Conservation (phyloP, 148 eudicot species). For the Persicaria tinctoria region DNA sequence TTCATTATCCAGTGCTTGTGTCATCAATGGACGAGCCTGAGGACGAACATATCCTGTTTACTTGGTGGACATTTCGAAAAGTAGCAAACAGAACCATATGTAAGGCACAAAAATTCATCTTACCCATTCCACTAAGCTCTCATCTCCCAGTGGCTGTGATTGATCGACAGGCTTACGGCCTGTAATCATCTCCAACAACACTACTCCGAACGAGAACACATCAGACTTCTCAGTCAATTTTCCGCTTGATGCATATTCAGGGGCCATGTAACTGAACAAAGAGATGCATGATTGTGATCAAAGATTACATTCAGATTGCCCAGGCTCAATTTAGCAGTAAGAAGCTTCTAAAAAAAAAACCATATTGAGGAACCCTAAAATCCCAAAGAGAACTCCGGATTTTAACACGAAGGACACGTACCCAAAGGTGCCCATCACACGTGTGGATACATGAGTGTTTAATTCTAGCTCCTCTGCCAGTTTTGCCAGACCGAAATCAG, state of each 20-base stretch:
- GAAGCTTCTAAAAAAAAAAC: background rate
- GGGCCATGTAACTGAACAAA: conserved; percentile 83
- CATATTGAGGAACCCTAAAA: background rate
- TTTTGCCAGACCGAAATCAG: conserved; percentile 49
- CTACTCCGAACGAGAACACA: conserved; percentile 91
- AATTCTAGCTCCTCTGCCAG: conserved; percentile 40
- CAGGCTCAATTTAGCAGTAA: background rate
- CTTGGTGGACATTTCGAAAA: background rate
- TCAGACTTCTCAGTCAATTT: conserved; percentile 94
- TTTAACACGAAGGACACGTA: conserved; percentile 12
- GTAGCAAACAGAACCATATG: background rate
- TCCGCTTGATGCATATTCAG: conserved; percentile 93
- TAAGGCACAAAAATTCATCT: conserved; percentile 16
- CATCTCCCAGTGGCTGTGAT: conserved; percentile 78
- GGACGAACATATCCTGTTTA: background rate
- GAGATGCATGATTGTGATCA: background rate
- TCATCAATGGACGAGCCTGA: conserved; percentile 88
- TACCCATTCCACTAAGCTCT: conserved; percentile 99
- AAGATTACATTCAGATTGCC: background rate
- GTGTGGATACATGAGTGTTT: conserved; percentile 42
- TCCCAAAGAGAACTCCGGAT: background rate
- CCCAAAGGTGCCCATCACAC: conserved; percentile 57
- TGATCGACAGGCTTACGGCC: conserved; percentile 92
- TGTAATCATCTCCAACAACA: conserved; percentile 83
- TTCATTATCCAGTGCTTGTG: conserved; percentile 63